A percentile compares a stretch with the other conserved stretches of the same genome.
phyloP scores from a whole-genome alignment of 2,329 filamentous ascomycete genomes.

The Pseudocercospora eumusae region DNA sequence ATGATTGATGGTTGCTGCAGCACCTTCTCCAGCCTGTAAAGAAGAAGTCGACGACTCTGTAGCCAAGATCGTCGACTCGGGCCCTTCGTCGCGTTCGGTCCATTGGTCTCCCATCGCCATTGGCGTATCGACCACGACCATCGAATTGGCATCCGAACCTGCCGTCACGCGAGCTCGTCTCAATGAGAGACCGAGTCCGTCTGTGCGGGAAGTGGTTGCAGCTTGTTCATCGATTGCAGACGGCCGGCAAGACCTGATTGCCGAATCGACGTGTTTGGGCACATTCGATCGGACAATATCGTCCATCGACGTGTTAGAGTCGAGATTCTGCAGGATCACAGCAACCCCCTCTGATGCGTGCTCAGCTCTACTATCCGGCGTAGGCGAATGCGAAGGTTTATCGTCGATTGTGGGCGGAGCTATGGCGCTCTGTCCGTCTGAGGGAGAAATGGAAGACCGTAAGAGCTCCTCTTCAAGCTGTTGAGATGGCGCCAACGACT shows the following conservation, averaged over 20 bases:
- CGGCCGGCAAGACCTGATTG: background rate
- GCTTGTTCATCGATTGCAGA: background rate
- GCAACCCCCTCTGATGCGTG: background rate
- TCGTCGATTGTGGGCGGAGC: background rate
- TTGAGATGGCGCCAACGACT: background rate
- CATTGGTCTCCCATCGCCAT: background rate
- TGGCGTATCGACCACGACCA: background rate
- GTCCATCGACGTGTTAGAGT: background rate
- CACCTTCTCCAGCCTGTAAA: background rate
- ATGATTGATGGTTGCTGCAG: background rate
- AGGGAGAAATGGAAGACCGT: background rate
- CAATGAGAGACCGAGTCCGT: background rate
- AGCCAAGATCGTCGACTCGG: background rate
- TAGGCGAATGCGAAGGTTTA: background rate
- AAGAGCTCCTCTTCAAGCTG: slow-evolving; percentile 11
- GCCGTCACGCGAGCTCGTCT: background rate
- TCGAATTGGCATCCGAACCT: background rate
- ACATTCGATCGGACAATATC: background rate
- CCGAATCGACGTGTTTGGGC: background rate
- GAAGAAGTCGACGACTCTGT: background rate
- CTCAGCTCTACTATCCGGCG: background rate
- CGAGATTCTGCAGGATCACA: background rate
- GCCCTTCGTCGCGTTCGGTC: background rate
- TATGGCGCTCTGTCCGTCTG: background rate
- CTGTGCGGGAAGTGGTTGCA: background rate